Evolutionary conservation across 2,329 filamentous ascomycete species (phyloP).

Genomic region (Scedosporium minutisporum): DNA sequence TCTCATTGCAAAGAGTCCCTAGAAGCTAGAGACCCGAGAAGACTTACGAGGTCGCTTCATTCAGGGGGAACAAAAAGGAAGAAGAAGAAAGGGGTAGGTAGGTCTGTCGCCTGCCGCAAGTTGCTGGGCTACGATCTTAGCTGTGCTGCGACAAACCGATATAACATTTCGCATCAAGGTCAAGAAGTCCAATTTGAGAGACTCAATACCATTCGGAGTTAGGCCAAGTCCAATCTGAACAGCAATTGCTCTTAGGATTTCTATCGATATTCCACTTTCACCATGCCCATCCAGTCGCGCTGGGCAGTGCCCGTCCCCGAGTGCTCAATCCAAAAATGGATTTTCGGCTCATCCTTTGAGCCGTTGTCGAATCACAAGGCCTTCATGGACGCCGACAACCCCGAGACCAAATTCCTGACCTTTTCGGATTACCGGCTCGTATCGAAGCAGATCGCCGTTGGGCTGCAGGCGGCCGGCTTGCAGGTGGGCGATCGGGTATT

Average conservation of each 20-base stretch:
- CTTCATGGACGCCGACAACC: conserved; percentile 56
- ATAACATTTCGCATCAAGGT: too few species aligned
- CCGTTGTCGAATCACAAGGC: conserved; percentile 32
- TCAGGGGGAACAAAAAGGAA: too few species aligned
- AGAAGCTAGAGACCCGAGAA: too few species aligned
- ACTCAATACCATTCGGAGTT: background rate
- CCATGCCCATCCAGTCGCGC: conserved; percentile 38
- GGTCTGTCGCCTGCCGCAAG: too few species aligned
- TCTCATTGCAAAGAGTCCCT: too few species aligned
- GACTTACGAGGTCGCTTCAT: too few species aligned
- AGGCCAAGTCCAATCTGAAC: too few species aligned
- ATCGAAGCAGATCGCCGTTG: conserved; percentile 62
- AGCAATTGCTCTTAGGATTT: too few species aligned
- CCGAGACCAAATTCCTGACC: conserved; percentile 59
- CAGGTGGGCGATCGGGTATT: conserved; percentile 60
- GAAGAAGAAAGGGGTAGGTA: too few species aligned
- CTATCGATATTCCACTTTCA: background rate
- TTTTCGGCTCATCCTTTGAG: conserved; percentile 39
- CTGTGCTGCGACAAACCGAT: too few species aligned
- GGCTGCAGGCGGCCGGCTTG: conserved; percentile 54
- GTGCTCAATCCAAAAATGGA: conserved; percentile 45
- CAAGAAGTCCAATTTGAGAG: background rate
- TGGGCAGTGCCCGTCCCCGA: conserved; percentile 33
- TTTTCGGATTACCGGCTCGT: conserved; percentile 56
- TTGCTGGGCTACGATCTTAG: too few species aligned